Evolutionary conservation across 495 filamentous ascomycete species (phyloP), one percentile per base, ranked within the genome.

Genomic region (Daldinia concentrica): DNA sequence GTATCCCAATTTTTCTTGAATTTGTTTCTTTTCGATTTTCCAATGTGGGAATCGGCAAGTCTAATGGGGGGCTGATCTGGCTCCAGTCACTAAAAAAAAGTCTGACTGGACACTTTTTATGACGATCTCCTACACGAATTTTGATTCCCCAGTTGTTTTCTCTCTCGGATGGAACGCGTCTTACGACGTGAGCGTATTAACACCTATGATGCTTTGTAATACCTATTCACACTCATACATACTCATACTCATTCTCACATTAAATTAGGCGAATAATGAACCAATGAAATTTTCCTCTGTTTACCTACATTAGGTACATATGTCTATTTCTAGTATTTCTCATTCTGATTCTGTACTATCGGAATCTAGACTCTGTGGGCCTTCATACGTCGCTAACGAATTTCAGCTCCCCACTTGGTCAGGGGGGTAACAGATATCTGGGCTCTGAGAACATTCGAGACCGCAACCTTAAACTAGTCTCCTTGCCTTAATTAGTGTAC

Each of bases 81-180:
- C 22, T 39, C 56, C 30, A 34, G 55, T 61, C 55, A 50, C 36
- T 45, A 51, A 60, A 58, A 30, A 30, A 63, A 50, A 55, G 8
- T 45, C 30, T 48, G 15, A 50, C 37, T 50, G 27, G 58, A 9
- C 27, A 59, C 8, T 54, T 55, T 55, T 41, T 41, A 37, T 48
- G 39, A 55, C 27, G 39, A 41, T 64, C 45, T 60, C 41, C 29
- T 19, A 4, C 8, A 64, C 30, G 15, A 51, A 29, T 9, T 65
- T 61, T 61, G 60, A 68, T 68, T 68, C 64, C 64, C 64, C 59
- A 17, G 9, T 61, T 48, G 24, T 58, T 30, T 24, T 72, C 62
- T 62, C 26, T 60, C 39, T 56, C 22, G 51, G 58, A 63, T 24
- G 34, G 50, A 50, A 59, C 63, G 36, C 64, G 64, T 72, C 69